Evolutionary conservation across 805 yeast genomes (phyloP).

Genomic region (Teunomyces aglyptinius): DNA sequence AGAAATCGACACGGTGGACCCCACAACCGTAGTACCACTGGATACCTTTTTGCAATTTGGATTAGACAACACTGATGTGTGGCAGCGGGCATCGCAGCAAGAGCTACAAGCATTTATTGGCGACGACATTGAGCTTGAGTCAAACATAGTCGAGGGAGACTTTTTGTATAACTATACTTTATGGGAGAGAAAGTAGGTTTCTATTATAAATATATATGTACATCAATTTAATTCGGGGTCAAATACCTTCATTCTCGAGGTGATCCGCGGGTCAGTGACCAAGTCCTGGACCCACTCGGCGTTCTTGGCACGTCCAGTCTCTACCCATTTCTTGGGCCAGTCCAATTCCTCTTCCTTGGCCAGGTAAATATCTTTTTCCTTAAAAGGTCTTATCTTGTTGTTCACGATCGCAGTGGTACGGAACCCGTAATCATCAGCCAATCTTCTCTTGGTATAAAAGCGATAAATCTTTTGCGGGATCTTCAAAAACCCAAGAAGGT

Average conservation of each 20-base stretch:
- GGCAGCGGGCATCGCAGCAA: slow-evolving; percentile 34
- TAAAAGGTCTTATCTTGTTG: slow-evolving; percentile 56
- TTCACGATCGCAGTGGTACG: slow-evolving; percentile 52
- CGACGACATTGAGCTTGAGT: slow-evolving; percentile 24
- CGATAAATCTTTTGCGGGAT: slow-evolving; percentile 76
- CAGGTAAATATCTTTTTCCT: slow-evolving; percentile 38
- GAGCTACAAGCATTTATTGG: slow-evolving; percentile 42
- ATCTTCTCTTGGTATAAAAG: slow-evolving; percentile 69
- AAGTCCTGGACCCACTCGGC: slow-evolving; percentile 90
- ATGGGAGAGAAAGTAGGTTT: slow-evolving; percentile 39
- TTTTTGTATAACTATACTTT: slow-evolving; percentile 59
- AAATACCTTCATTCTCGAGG: slow-evolving; percentile 49
- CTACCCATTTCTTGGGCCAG: slow-evolving; percentile 88
- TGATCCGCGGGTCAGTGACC: slow-evolving; percentile 65
- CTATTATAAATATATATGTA: not conserved
- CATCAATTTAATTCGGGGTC: slow-evolving; percentile 16
- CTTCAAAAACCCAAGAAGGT: slow-evolving; percentile 71
- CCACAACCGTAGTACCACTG: slow-evolving; percentile 46
- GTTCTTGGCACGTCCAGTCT: slow-evolving; percentile 63
- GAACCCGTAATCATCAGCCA: slow-evolving; percentile 63
- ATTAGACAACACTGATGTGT: slow-evolving; percentile 16
- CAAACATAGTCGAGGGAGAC: slow-evolving; percentile 37
- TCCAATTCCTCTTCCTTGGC: slow-evolving; percentile 68
- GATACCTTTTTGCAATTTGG: slow-evolving; percentile 65
- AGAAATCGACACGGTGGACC: slow-evolving; percentile 45